Evolutionary conservation across 2,329 filamentous ascomycete species (phyloP), one percentile per base, ranked within the genome.

Genomic region (Cladobotryum protrusum): DNA sequence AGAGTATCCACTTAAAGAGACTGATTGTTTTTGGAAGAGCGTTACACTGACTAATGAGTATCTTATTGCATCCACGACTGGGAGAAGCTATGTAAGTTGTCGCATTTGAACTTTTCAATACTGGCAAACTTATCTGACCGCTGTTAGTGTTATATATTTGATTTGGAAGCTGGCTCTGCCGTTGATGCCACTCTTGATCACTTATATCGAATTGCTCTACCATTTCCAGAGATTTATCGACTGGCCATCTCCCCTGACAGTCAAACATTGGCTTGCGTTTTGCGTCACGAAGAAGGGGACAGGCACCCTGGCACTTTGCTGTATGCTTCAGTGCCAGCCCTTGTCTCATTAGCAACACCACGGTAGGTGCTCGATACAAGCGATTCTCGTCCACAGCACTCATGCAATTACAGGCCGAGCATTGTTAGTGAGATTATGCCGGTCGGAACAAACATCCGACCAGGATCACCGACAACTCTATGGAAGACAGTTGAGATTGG

Each of bases 31-130:
- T 36, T 56, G 54, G 54, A 59, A 58, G 17, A 57, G 51, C 20
- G 37, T 60, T 12, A 41, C 47, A 20, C 35, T 61, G 42, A 58
- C 57, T 1, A 43, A 54, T 4, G 49, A 48, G 20, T 58, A 56
- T 50, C 54, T 61, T 17, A 52, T 61, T 19, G 58, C 58, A 7
- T 60, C 59, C 4, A 61, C 58, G 2, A 56, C 54, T 6, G 56
- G 57, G 5, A 48, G 48, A 18, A 57, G 49, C 32, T 56, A n/a
- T 53, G 47, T 52, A 52, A 43, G 58, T 48, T 14, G 4, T 3
- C 11, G 33, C 17, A 7, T 48, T 11, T 46, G 24, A n/a, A 34
- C 18, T 3, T 17, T 42, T 19, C 12, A 17, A 19, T 42, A 13
- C 13, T 17, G 13, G 13, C 9, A 42, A n/a, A 42, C 18, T 13